Evolutionary conservation across 805 yeast species (phyloP), one percentile per base, ranked within the genome.

Genomic region (Candida piceae): DNA sequence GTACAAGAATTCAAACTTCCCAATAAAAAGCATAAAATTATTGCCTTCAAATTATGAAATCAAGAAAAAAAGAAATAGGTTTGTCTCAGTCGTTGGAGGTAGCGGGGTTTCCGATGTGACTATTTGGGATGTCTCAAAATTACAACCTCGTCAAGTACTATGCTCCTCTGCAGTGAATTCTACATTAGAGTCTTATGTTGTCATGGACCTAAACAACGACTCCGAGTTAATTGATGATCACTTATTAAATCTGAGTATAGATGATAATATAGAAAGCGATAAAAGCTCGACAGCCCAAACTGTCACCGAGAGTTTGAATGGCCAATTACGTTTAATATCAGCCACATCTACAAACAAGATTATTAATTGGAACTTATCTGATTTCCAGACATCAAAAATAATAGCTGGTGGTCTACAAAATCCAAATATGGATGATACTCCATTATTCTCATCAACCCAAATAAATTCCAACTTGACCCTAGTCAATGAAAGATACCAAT

Each of bases 41-140:
- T 64, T 76, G 23, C 77, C 82, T 0, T 45, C 57, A 5, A 58
- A 57, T 8, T 64, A 56, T 36, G 58, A 57, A 11, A 30, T 62
- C 7, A 53, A 57, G 18, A 46, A 63, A 12, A 58, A 64, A 15
- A 57, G 53, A n/a, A 64, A 65, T 13, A 60, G 67, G 23, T 70
- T 64, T 58, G 63, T 78, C 9, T 69, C 75, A n/a, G 67, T 84
- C 33, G 66, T 74, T 10, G 94, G 94, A 0, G 94, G 93, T 1
- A 69, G 76, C 18, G 69, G 71, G 2, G 71, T 69, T 4, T 63
- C 77, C 0, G 79, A 80, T 40, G 67, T 82, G 4, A 70, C 83
- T 0, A 68, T 86, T 0, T 84, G 95, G 93, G 90, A 85, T 50
- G 67, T 84, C 10, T 78, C 85, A 7, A 67, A 70, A 17, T 63